phyloP scores from a whole-genome alignment of 208 protist genomes.

The Leishmania guyanensis region DNA sequence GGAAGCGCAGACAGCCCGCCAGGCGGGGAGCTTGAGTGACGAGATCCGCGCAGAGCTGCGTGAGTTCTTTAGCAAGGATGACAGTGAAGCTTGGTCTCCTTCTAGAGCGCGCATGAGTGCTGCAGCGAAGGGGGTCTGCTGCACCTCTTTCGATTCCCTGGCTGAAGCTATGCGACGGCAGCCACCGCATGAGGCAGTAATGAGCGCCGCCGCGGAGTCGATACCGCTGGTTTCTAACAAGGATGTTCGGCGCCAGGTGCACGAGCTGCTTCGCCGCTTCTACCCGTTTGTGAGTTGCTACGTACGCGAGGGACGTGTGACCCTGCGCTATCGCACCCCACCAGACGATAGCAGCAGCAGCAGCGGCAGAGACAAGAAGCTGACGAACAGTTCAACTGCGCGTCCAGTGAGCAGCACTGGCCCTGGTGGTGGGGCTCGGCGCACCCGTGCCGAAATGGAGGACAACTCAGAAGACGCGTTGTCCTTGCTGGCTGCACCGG shows the following conservation, averaged over 20 bases:
- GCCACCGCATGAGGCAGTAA: neutral
- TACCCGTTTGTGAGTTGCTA: constrained; percentile 62
- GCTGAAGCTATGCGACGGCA: constrained; percentile 10
- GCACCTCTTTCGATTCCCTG: constrained; percentile 23
- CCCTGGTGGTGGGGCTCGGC: constrained; percentile 5
- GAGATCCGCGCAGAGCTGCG: constrained; percentile 7
- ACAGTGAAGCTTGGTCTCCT: neutral
- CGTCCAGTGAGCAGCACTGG: neutral
- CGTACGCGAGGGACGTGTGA: constrained; percentile 54
- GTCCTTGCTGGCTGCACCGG: neutral
- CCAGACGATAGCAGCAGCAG: neutral
- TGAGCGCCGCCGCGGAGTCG: neutral
- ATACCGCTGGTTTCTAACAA: constrained; percentile 47
- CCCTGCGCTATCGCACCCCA: constrained; percentile 19
- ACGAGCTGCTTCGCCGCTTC: constrained; percentile 65
- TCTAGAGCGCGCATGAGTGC: neutral
- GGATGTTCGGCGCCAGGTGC: constrained; percentile 63
- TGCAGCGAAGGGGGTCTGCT: constrained; percentile 10
- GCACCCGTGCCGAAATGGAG: neutral
- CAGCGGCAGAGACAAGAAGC: neutral
- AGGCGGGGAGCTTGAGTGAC: constrained; percentile 6
- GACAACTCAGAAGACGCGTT: neutral
- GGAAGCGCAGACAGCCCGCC: constrained; percentile 17
- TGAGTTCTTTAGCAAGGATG: neutral
- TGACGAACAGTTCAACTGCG: neutral